These are phyloP conservation scores for Trifolium repens DNA, from an alignment of 306 rosid genomes.

Conservation along the genomic window DNA sequence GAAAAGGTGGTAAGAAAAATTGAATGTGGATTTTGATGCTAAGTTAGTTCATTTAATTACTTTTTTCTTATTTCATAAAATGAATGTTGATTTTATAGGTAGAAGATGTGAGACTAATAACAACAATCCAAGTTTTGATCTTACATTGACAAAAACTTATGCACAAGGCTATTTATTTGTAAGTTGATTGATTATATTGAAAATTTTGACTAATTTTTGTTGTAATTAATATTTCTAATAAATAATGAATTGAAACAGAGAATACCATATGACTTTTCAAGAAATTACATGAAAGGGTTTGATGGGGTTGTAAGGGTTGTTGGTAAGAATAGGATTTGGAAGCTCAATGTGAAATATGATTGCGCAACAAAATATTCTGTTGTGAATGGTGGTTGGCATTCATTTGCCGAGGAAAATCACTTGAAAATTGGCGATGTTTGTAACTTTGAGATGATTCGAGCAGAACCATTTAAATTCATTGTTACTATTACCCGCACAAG, in stretches of 20 bases:
- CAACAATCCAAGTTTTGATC: not conserved
- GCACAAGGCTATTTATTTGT: not conserved
- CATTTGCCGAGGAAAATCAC: too few species aligned
- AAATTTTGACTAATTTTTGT: not conserved
- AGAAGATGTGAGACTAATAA: too few species aligned
- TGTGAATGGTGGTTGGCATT: not conserved
- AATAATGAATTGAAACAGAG: not conserved
- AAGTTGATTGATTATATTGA: not conserved
- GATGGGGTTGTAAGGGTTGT: not conserved
- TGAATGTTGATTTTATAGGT: too few species aligned
- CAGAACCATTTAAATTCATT: not conserved
- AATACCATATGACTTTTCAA: conserved; percentile 1
- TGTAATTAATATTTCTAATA: not conserved
- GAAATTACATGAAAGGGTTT: not conserved
- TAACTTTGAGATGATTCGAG: too few species aligned
- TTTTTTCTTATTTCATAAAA: too few species aligned
- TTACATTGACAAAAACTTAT: not conserved
- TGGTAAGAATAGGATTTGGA: not conserved
- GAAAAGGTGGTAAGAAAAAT: too few species aligned
- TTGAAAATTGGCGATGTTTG: too few species aligned
- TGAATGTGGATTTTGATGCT: too few species aligned
- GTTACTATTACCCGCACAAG: not conserved
- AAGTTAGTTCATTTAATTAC: too few species aligned
- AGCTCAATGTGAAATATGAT: not conserved
- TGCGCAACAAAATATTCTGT: too few species aligned